Percentiles rank a stretch among this genome's conserved stretches.
Conservation (phyloP, 2,329 filamentous ascomycete genomes). For the Xylariales sp. region DNA sequence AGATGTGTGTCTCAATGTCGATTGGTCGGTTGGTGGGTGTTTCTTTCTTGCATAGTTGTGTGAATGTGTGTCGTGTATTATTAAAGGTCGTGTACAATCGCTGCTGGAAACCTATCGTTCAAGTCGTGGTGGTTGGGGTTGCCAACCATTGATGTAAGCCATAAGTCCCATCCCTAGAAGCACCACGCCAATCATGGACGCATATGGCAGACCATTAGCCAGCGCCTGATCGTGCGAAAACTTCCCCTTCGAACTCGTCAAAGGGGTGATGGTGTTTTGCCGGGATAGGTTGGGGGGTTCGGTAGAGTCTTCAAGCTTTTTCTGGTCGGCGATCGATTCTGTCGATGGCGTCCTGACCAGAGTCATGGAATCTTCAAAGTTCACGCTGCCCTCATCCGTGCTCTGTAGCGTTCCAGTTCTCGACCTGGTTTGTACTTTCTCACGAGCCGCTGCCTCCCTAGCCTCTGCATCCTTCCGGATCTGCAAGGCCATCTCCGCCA, state of each 20-base stretch:
- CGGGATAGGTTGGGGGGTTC: conserved; percentile 41
- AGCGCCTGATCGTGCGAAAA: conserved; percentile 39
- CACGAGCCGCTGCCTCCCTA: conserved; percentile 35
- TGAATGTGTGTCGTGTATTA: too few species aligned
- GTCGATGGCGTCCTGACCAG: conserved; percentile 15
- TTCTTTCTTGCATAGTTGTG: too few species aligned
- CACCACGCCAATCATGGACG: conserved; percentile 78
- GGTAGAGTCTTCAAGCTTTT: conserved; percentile 26
- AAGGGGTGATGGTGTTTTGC: conserved; percentile 45
- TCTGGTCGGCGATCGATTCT: conserved; percentile 16
- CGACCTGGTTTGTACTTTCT: conserved; percentile 34
- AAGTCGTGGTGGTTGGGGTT: conserved; percentile 37
- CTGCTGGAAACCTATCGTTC: conserved; percentile 24
- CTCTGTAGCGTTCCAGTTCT: conserved; percentile 21
- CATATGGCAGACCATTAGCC: conserved; percentile 65
- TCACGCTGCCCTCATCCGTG: conserved; percentile 12
- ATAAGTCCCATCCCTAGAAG: conserved; percentile 78
- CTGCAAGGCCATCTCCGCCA: conserved; percentile 84
- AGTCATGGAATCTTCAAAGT: conserved; percentile 13
- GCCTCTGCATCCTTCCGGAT: conserved; percentile 67
- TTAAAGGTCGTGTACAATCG: too few species aligned
- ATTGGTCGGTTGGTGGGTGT: too few species aligned
- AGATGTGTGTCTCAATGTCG: too few species aligned
- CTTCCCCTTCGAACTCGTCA: conserved; percentile 32
- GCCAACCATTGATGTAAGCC: conserved; percentile 84